Evolutionary conservation across 257 asterid species (phyloP), one percentile per base, ranked within the genome.

Genomic region (Handroanthus guayacan): DNA sequence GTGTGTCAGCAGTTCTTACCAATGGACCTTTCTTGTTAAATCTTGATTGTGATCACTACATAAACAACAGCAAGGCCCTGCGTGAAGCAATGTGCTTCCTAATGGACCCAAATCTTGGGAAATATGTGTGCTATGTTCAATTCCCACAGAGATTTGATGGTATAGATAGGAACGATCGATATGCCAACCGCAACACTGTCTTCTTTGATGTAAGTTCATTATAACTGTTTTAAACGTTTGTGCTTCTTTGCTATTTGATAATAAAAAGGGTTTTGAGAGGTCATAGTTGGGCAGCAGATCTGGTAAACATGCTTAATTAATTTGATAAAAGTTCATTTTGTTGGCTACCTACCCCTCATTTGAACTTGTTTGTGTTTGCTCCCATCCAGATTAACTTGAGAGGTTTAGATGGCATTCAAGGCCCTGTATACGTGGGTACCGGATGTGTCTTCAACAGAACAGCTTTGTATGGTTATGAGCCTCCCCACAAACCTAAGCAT

Each of bases 61-160:
- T 94, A 58, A 94, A 94, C 85, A 94, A 94, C 86, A 94, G 97
- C 89, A 94, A 94, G 93, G 99, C 99, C 47, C 75, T 94, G 88
- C 88, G 99, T 43, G 99, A 94, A 84, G 87, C 97, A 62, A 94
- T 94, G 99, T 94, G 99, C 86, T 94, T 94, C 80, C 37, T 94
- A 51, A 94, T 94, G 99, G 99, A 94, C 80, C 99, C 99, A 51
- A 94, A 90, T 84, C 97, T 90, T 74, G 99, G 99, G 79, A 94
- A 94, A 79, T 92, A 90, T 78, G 97, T 94, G 71, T 94, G 99
- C 78, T 94, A 94, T 79, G 99, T 94, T 80, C 99, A 92, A 69
- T 94, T 94, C 77, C 99, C 99, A 8, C 99, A 92, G 88, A 90
- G 99, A 80, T 94, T 94, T 66, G 99, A 94, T 77, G 99, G 99